phyloP scores from a whole-genome alignment of 805 yeast species.

The Candida nonsorbophila region DNA sequence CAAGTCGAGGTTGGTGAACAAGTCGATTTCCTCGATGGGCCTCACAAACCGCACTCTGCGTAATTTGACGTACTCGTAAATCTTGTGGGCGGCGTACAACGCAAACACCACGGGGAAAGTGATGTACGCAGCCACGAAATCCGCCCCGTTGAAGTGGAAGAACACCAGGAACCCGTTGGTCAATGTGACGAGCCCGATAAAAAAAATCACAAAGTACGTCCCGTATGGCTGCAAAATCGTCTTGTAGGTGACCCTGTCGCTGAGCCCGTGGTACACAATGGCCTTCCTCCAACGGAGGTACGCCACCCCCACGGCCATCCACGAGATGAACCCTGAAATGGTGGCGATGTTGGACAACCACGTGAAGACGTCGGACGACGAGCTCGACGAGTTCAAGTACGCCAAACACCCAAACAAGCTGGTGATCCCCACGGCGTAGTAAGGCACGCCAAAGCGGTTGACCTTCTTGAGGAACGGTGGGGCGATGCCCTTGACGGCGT shows the following conservation, averaged over 20 bases:
- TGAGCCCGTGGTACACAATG: slow-evolving; percentile 44
- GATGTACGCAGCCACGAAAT: slow-evolving; percentile 69
- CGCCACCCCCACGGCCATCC: slow-evolving; percentile 51
- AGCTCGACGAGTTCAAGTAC: slow-evolving; percentile 49
- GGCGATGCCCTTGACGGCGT: slow-evolving; percentile 34
- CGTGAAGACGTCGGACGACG: slow-evolving; percentile 49
- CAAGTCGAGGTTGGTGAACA: slow-evolving; percentile 53
- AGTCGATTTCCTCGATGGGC: slow-evolving; percentile 56
- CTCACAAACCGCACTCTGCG: slow-evolving; percentile 33
- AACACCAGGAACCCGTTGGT: slow-evolving; percentile 75
- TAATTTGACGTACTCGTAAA: slow-evolving; percentile 29
- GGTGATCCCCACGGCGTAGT: slow-evolving; percentile 24
- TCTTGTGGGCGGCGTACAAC: slow-evolving; percentile 55
- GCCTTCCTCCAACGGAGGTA: slow-evolving; percentile 65
- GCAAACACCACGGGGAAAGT: slow-evolving; percentile 53
- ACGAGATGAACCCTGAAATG: slow-evolving; percentile 60
- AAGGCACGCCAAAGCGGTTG: slow-evolving; percentile 43
- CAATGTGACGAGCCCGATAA: slow-evolving; percentile 48
- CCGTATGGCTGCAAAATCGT: slow-evolving; percentile 54
- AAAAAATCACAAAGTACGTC: slow-evolving; percentile 47
- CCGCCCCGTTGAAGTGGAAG: slow-evolving; percentile 49
- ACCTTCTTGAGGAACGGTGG: slow-evolving; percentile 28
- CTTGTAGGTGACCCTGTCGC: slow-evolving; percentile 54
- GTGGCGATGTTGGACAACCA: slow-evolving; percentile 67
- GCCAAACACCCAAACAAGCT: slow-evolving; percentile 41